Evolutionary conservation across 2,329 filamentous ascomycete species (phyloP).

Genomic region (Pseudocercospora pini-densiflorae): DNA sequence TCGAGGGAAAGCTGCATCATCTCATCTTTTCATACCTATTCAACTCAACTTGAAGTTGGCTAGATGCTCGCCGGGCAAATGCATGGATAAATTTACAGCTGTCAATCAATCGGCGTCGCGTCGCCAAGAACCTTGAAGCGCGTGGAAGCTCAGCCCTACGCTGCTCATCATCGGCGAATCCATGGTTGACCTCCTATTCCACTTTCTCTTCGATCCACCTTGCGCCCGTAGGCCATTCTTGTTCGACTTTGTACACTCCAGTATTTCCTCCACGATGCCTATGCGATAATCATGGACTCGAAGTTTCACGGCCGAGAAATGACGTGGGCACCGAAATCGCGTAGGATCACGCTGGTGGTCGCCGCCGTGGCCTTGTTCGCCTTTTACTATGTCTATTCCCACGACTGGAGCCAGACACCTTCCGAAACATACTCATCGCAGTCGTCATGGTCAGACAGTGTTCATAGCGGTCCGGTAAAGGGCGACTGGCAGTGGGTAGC

Average conservation of each 20-base stretch:
- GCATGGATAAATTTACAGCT: neutral
- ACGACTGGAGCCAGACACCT: slow-evolving; percentile 2
- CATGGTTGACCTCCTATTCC: slow-evolving; percentile 3
- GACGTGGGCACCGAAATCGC: slow-evolving; percentile 22
- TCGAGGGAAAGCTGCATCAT: neutral
- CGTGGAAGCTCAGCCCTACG: neutral
- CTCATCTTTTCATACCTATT: neutral
- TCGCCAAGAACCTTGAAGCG: neutral
- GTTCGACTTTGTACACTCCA: neutral
- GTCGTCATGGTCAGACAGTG: neutral
- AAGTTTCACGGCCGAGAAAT: slow-evolving; percentile 18
- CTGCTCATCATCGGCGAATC: neutral
- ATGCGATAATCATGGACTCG: slow-evolving; percentile 19
- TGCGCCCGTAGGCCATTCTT: neutral
- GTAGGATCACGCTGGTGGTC: slow-evolving; percentile 18
- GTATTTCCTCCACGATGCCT: slow-evolving; percentile 10
- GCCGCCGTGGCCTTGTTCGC: slow-evolving; percentile 13
- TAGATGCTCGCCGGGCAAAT: neutral
- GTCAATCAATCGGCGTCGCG: neutral
- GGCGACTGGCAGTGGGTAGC: slow-evolving; percentile 19
- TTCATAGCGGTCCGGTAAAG: neutral
- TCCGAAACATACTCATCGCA: neutral
- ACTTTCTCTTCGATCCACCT: neutral
- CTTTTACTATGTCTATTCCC: slow-evolving; percentile 8
- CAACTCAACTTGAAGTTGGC: neutral